Evolutionary conservation across 2,329 filamentous ascomycete genomes (phyloP).

Genomic region (Colletotrichum brevisporum): DNA sequence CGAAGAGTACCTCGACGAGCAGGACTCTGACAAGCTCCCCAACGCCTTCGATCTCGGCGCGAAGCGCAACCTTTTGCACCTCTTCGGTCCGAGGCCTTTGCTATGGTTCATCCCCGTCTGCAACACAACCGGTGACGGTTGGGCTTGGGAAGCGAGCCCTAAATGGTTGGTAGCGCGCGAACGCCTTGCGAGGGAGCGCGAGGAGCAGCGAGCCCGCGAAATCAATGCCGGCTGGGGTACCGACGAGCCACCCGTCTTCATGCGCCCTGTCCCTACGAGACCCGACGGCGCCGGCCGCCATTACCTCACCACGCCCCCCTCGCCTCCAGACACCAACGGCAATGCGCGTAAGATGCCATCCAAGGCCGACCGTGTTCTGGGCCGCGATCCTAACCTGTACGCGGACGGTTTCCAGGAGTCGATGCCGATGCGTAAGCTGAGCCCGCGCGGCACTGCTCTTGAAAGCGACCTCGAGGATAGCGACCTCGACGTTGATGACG

Average conservation of each 20-base stretch:
- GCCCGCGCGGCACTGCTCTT: constrained; percentile 59
- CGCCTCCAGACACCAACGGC: constrained; percentile 40
- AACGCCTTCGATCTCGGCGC: constrained; percentile 94
- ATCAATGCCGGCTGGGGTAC: constrained; percentile 77
- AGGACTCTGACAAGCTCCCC: constrained; percentile 88
- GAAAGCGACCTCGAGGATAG: constrained; percentile 57
- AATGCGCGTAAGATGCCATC: constrained; percentile 59
- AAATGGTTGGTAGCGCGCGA: constrained; percentile 83
- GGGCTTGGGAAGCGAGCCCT: constrained; percentile 90
- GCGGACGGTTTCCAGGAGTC: constrained; percentile 61
- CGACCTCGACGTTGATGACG: constrained; percentile 53
- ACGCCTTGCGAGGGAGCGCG: constrained; percentile 68
- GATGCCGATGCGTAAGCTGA: constrained; percentile 63
- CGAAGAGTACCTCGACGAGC: constrained; percentile 87
- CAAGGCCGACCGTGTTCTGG: constrained; percentile 72
- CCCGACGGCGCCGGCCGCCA: constrained; percentile 46
- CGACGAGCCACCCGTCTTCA: constrained; percentile 47
- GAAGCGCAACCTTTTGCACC: constrained; percentile 81
- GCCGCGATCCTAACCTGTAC: constrained; percentile 70
- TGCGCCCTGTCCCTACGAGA: constrained; percentile 38
- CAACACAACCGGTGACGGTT: constrained; percentile 92
- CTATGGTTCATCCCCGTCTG: constrained; percentile 86
- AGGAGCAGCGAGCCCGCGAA: constrained; percentile 74
- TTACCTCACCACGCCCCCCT: constrained; percentile 44
- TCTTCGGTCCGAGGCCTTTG: constrained; percentile 81